Base-by-base conservation (phyloP, 2,329 filamentous ascomycete genomes). In the Xenoacremonium recifei region DNA sequence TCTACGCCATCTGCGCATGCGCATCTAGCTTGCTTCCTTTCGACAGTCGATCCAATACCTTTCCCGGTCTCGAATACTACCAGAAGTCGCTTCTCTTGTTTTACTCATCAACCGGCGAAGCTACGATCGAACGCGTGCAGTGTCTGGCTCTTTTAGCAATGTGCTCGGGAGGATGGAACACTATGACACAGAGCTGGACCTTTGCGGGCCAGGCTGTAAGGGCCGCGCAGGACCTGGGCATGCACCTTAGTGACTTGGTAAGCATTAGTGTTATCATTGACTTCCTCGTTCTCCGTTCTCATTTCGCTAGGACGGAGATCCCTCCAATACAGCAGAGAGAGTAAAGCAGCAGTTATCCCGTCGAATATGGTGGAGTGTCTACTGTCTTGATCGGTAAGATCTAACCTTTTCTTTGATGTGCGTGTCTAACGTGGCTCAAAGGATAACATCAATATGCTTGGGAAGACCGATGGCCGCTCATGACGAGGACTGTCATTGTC, bases 141-240 rank as follows among this genome's bases (percentile, higher is more conserved):
- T 63, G 56, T 39, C 45, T 63, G 4, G 57, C 49, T 3, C 38
- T 63, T 6, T 39, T 63, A 3, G 47, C 58, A 3, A 60, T 62
- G 53, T 63, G 58, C 41, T 49, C 52, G 7, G 57, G 53, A 0
- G 53, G 60, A 4, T 63, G 60, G 60, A 62, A 62, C 27, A 61
- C 56, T 1, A 39, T 60, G 11, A 51, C 60, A 1, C 51, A 54
- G 20, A 60, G 59, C 39, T 62, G 58, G 60, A 51, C 37, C 10
- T 40, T 48, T 21, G 45, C 45, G 11, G 58, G 58, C 2, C 58
- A 61, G 32, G 59, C 59, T 1, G 59, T 62, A 4, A 35, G 58
- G 18, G 49, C 52, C 9, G 53, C 59, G 3, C 47, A 55, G 35
- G 59, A 62, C 39, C 49, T 61, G 30, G 59, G 59, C 0, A 32